phyloP scores from a whole-genome alignment of 2,329 filamentous ascomycete species.

The Scedosporium aurantiacum region DNA sequence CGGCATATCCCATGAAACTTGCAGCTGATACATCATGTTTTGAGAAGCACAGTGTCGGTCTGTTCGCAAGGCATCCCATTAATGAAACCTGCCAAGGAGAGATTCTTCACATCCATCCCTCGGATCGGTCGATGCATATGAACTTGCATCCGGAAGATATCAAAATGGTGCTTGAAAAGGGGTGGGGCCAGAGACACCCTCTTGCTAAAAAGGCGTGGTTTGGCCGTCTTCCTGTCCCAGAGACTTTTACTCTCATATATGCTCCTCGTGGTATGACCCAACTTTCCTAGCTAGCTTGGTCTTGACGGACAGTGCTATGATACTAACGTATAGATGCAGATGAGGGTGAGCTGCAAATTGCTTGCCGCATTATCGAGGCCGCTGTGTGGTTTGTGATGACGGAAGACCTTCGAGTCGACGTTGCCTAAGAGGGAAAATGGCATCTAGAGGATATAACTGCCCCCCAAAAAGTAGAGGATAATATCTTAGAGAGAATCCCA shows the following conservation, averaged over 20 bases:
- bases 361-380: conserved; percentile 61
- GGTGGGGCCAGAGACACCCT: conserved; percentile 67
- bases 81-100: conserved; percentile 69
- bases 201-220: conserved; percentile 57
- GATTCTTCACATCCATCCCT: conserved; percentile 68
- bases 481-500: not conserved
- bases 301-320: not conserved
- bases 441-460: not conserved
- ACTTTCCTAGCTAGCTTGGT: not conserved
- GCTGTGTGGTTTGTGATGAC: conserved; percentile 56
- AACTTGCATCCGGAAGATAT: conserved; percentile 72
- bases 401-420: conserved; percentile 20
- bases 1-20: conserved; percentile 33
- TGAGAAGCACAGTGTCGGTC: conserved; percentile 69
- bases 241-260: conserved; percentile 73
- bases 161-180: conserved; percentile 56
- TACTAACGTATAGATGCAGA: conserved; percentile 22
- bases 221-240: conserved; percentile 53
- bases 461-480: no score
- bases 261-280: conserved; percentile 48
- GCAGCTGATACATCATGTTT: conserved; percentile 62
- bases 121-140: conserved; percentile 68
- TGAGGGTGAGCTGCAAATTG: conserved; percentile 53
- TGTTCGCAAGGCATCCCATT: conserved; percentile 57
- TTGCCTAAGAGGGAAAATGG: not conserved